A percentile compares a stretch with the other conserved stretches of the same genome.
Conservation (phyloP, 345 rosid species). For the Crucihimalaya himalaica region DNA sequence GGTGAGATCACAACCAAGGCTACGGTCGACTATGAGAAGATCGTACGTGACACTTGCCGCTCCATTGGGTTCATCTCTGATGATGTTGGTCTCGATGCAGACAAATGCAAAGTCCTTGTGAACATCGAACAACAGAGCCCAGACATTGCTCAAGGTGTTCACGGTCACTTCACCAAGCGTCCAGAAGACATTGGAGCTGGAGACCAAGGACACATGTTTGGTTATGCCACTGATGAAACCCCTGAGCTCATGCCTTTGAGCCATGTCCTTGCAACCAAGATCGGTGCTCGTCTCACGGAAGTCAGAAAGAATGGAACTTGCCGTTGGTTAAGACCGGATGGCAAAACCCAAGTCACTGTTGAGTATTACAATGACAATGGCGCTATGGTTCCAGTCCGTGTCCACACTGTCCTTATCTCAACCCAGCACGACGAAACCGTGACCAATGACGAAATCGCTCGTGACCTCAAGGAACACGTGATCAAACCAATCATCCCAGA, state of each 20-base stretch:
- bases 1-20: conserved; percentile 49
- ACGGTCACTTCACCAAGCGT: conserved; percentile 44
- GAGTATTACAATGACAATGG: conserved; percentile 46
- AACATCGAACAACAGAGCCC: conserved; percentile 72
- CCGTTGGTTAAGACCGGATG: conserved; percentile 45
- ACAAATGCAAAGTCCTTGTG: conserved; percentile 46
- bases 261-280: conserved; percentile 45
- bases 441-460: conserved; percentile 48
- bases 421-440: conserved; percentile 47
- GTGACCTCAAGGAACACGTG: conserved; percentile 45
- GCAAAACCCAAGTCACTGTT: conserved; percentile 46
- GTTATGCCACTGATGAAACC: conserved; percentile 43
- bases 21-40: conserved; percentile 42
- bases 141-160: conserved; percentile 52
- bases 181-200: conserved; percentile 48
- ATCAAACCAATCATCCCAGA: conserved; percentile 45
- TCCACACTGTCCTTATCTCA: conserved; percentile 45
- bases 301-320: conserved; percentile 47
- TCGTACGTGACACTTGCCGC: conserved; percentile 48
- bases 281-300: conserved; percentile 44
- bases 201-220: conserved; percentile 47
- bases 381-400: conserved; percentile 46
- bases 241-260: conserved; percentile 47
- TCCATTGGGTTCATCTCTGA: conserved; percentile 43
- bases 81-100: conserved; percentile 47